Conservation (phyloP, 257 asterid species). For the Lavandula angustifolia region DNA sequence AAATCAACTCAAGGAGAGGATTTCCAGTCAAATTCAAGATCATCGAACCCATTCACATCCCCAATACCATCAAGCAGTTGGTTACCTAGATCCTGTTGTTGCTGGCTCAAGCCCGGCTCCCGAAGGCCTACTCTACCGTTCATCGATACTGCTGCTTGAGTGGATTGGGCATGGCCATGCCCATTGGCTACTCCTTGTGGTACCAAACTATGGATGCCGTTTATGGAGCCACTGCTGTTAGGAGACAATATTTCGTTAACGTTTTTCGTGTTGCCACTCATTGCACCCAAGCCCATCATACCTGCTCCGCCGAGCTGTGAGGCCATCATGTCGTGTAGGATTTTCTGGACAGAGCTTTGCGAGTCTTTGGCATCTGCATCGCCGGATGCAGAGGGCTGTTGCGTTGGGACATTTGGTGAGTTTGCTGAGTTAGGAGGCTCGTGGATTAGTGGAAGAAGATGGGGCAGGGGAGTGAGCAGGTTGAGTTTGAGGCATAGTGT, state of each 20-base stretch:
- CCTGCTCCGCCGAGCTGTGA: slow-evolving; percentile 65
- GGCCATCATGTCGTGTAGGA: slow-evolving; percentile 82
- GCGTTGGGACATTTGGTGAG: slow-evolving; percentile 66
- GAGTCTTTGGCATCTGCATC: slow-evolving; percentile 67
- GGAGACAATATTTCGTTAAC: slow-evolving; percentile 49
- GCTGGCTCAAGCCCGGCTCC: slow-evolving; percentile 56
- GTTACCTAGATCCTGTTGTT: slow-evolving; percentile 67
- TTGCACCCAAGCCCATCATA: slow-evolving; percentile 47
- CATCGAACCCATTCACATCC: slow-evolving; percentile 60
- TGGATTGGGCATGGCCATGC: slow-evolving; percentile 55
- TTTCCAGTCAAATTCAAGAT: slow-evolving; percentile 77
- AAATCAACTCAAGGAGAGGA: slow-evolving; percentile 48
- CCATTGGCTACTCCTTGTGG: slow-evolving; percentile 54
- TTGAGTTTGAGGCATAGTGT: slow-evolving; percentile 55
- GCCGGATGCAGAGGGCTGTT: slow-evolving; percentile 56
- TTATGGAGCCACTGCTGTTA: slow-evolving; percentile 40
- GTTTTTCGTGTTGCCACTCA: slow-evolving; percentile 53
- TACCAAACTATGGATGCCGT: slow-evolving; percentile 41
- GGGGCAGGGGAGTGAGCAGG: slow-evolving; percentile 61
- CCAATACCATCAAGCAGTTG: slow-evolving; percentile 73
- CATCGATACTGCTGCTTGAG: slow-evolving; percentile 61
- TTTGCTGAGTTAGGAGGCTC: slow-evolving; percentile 48
- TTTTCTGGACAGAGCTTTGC: slow-evolving; percentile 89
- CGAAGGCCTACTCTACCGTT: slow-evolving; percentile 64
- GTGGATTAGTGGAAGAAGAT: slow-evolving; percentile 66